phyloP scores from a whole-genome alignment of 306 rosid genomes.

The Chamaecrista fasciculata region DNA sequence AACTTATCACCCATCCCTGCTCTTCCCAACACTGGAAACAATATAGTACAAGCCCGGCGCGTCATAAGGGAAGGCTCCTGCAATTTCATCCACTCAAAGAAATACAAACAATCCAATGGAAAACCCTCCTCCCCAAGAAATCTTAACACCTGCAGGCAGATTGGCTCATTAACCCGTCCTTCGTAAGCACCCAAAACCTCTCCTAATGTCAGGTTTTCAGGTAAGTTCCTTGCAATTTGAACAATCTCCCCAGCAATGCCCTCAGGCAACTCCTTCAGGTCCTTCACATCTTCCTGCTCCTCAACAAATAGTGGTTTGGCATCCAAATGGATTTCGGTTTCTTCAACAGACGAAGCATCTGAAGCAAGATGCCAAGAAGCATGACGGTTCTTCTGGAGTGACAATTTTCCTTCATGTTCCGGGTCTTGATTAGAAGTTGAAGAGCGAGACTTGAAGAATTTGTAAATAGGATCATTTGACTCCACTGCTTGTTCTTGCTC shows the following conservation, averaged over 20 bases:
- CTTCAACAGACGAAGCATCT: conserved; percentile 28
- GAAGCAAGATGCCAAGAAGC: conserved; percentile 61
- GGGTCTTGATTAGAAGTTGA: conserved; percentile 50
- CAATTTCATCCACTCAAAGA: conserved; percentile 89
- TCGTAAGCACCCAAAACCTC: conserved; percentile 60
- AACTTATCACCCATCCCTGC: conserved; percentile 72
- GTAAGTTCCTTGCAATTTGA: conserved; percentile 57
- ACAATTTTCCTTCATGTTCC: conserved; percentile 39
- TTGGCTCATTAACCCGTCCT: conserved; percentile 47
- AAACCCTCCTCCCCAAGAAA: conserved; percentile 54
- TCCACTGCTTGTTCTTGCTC: conserved; percentile 25
- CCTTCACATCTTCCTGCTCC: conserved; percentile 23
- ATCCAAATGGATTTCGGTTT: conserved; percentile 30
- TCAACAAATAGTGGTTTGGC: background rate
- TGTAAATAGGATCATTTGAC: conserved; percentile 52
- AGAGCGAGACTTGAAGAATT: conserved; percentile 56
- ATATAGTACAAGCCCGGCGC: conserved; percentile 56
- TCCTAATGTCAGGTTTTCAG: conserved; percentile 58
- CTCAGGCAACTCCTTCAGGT: conserved; percentile 26
- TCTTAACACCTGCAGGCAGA: conserved; percentile 59
- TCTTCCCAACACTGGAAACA: conserved; percentile 78
- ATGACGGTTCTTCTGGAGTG: conserved; percentile 53
- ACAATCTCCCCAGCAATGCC: conserved; percentile 63
- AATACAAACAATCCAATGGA: conserved; percentile 57
- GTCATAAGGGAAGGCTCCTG: conserved; percentile 68